Evolutionary conservation across 2,329 filamentous ascomycete species (phyloP), one percentile per base, ranked within the genome.

Genomic region (Colletotrichum limetticola): DNA sequence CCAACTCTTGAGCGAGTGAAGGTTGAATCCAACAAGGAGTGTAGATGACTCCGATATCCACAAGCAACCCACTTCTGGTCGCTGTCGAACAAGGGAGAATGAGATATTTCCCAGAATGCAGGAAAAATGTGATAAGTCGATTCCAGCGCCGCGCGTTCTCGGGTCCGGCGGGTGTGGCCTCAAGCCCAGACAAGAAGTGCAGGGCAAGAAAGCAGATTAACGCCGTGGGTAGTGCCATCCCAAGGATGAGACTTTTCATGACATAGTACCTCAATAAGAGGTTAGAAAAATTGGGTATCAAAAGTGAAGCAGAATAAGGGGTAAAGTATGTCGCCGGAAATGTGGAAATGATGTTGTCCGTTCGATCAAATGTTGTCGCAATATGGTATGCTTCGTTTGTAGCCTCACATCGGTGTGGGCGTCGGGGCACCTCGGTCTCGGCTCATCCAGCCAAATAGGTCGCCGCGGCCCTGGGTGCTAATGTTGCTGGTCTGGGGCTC

Each of bases 371-470:
- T 57, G 53, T 70, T 30, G 14, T 66, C 55, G 60, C 65, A 61
- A 56, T 49, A 52, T 37, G 19, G 66, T 3, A 32, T 59, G 11
- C n/a, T 49, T 55, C 1, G 6, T 19, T 32, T 66, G 53, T 52
- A 32, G 59, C 52, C 22, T 72, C 42, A 72, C 59, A 60, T 22
- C 12, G 70, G 55, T 3, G 70, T 69, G 30, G 72, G 74, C 49
- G 74, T 75, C 22, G 72, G 42, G 35, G 65, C 78, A 65, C 79
- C 76, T 64, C 86, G 83, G 67, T 87, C 86, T 75, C 86, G 83
- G 5, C 85, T 85, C 78, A 88, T 88, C 87, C 87, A 88, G 46
- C 82, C 84, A 68, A 88, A 88, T 14, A 88, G 78, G 66, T 88
- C 86, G 5, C 79, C 79, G 60, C 80, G 78, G 61, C 81, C 80